These are phyloP conservation scores for Stipa capillata DNA, from an alignment of 176 grass and related monocot species.

Conservation along the genomic window DNA sequence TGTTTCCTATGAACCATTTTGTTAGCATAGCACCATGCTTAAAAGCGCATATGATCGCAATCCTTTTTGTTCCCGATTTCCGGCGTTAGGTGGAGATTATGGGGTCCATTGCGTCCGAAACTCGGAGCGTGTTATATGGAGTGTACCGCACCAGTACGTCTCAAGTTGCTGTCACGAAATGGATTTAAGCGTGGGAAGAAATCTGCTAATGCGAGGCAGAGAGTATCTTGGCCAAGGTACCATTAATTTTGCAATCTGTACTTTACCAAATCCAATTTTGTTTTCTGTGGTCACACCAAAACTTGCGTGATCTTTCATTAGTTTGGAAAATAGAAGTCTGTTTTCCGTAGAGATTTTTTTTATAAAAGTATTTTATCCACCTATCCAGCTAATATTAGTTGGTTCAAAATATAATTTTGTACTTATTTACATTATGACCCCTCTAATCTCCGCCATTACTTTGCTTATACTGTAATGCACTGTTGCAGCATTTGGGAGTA, in stretches of 20 bases:
- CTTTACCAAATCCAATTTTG: neutral
- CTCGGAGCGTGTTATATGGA: slow-evolving; percentile 34
- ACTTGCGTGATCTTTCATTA: neutral
- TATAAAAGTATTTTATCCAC: no score
- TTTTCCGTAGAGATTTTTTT: no score
- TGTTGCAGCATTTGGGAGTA: neutral
- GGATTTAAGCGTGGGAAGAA: neutral
- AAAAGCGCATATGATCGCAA: slow-evolving; percentile 15
- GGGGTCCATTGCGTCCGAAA: slow-evolving; percentile 26
- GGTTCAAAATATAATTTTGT: no score
- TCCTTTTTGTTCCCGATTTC: slow-evolving; percentile 32
- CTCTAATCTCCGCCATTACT: neutral
- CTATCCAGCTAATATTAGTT: neutral
- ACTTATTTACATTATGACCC: no score
- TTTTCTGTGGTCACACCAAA: no score
- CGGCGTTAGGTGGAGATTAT: slow-evolving; percentile 32
- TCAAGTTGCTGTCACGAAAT: neutral
- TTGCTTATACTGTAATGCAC: slow-evolving; percentile 21
- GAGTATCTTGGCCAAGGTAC: neutral
- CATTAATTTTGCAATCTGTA: neutral
- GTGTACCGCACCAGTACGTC: neutral
- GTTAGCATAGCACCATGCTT: slow-evolving; percentile 9
- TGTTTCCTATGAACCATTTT: neutral
- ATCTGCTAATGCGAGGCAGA: neutral
- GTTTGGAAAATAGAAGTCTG: neutral